Evolutionary conservation across 371 early-diverging fungal species (phyloP), one percentile per base, ranked within the genome.

Genomic region (Mortierella sp.): DNA sequence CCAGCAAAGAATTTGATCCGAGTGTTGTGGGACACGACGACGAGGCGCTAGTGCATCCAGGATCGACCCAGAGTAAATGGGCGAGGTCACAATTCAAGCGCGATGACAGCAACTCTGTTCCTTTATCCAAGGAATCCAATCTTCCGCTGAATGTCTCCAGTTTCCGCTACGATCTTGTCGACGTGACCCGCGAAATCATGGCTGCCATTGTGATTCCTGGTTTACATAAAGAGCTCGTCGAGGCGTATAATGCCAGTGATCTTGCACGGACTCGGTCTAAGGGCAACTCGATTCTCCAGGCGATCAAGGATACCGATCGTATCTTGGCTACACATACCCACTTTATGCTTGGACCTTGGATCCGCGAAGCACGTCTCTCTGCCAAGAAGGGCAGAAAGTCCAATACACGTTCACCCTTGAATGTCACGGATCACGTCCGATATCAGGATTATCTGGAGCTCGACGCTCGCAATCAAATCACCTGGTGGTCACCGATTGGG

Each of bases 121-220:
- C 27, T n/a, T 12, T 2, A 30, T 39, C 26, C 12, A 34, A 53
- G 13, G 42, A 53, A 23, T 1, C 45, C 1, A 21, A 63, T 27
- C 59, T 57, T 7, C 68, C 68, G 10, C 18, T 56, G 51, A 55
- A 53, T 13, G 42, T 54, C 0, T 76, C 78, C 24, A 69, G 70
- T 43, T 70, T 76, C 53, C 78, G 56, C 16, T 76, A 76, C 50
- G 78, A 76, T 54, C 53, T 76, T n/a, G 70, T 69, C n/a, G 78
- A 76, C 34, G 70, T 76, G 39, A 69, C 78, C 0, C 53, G 78
- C 23, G 78, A 76, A 42, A 56, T 76, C 14, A 34, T 76, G 56
- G 41, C 49, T 6, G 70, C 54, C 3, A 28, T 76, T 0, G 63
- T 76, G 12, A 27, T 76, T 7, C 70, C 78, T 3, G 78, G 70